Conservation (phyloP, 306 rosid genomes). For the Medicago arabica region DNA sequence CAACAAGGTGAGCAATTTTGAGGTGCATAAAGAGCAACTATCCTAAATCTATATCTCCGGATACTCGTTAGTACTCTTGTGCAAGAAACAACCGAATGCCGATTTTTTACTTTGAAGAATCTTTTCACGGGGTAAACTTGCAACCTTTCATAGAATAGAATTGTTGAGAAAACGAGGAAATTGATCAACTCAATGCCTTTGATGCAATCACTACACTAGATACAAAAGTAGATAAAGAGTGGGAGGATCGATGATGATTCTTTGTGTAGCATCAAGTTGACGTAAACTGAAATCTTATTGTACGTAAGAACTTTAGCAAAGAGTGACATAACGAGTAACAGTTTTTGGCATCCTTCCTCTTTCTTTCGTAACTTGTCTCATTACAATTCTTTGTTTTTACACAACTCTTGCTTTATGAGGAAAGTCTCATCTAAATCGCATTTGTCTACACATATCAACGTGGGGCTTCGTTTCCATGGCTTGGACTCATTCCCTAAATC, state of each 20-base stretch:
- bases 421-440: constrained; percentile 21
- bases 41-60: no score
- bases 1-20: no score
- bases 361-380: constrained; percentile 49
- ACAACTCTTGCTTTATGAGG: constrained; percentile 18
- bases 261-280: constrained; percentile 33
- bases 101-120: not conserved
- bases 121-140: constrained; percentile 16
- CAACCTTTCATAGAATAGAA: not conserved
- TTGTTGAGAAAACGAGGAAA: not conserved
- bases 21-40: no score
- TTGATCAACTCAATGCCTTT: not conserved
- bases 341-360: constrained; percentile 48
- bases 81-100: constrained; percentile 6
- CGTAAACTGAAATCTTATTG: constrained; percentile 36
- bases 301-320: constrained; percentile 44
- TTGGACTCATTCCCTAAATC: constrained; percentile 25
- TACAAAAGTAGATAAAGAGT: constrained; percentile 5
- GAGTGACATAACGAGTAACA: constrained; percentile 45
- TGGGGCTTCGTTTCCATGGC: constrained; percentile 9
- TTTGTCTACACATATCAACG: constrained; percentile 9
- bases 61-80: not conserved
- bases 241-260: not conserved
- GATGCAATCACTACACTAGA: not conserved
- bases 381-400: constrained; percentile 19